Evolutionary conservation across 2,329 filamentous ascomycete species (phyloP).

Genomic region (Fusarium sp.): DNA sequence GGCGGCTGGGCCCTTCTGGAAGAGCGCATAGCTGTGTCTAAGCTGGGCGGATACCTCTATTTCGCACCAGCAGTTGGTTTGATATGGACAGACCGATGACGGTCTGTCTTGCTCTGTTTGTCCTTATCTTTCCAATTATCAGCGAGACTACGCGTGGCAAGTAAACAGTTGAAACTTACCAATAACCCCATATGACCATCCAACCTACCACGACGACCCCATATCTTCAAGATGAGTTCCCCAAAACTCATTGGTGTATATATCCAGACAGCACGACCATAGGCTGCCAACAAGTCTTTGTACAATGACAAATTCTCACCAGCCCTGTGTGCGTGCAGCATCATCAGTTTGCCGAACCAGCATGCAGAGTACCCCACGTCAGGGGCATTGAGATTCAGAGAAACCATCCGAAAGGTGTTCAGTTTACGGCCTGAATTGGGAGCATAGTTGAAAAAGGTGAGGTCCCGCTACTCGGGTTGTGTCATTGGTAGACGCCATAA

Average conservation of each 20-base stretch:
- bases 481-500: neutral
- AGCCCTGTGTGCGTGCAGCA: neutral
- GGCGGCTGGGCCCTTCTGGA: neutral
- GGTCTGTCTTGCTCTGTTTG: neutral
- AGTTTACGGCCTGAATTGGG: neutral
- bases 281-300: neutral
- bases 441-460: no score
- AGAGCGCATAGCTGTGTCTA: neutral
- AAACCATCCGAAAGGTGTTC: neutral
- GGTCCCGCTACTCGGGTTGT: neutral
- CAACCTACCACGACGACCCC: neutral
- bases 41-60: neutral
- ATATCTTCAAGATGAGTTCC: neutral
- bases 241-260: neutral
- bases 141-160: neutral
- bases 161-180: neutral
- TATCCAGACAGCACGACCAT: neutral
- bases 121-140: neutral
- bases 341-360: neutral
- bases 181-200: neutral
- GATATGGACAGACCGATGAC: neutral
- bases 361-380: neutral
- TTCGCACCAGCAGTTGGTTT: neutral
- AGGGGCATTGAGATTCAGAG: neutral
- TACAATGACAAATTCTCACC: neutral